A percentile compares a stretch with the other conserved stretches of the same genome.
Evolutionary conservation across 192 early-diverging fungal species (phyloP).

Genomic region (Chytriomyces hyalinus): DNA sequence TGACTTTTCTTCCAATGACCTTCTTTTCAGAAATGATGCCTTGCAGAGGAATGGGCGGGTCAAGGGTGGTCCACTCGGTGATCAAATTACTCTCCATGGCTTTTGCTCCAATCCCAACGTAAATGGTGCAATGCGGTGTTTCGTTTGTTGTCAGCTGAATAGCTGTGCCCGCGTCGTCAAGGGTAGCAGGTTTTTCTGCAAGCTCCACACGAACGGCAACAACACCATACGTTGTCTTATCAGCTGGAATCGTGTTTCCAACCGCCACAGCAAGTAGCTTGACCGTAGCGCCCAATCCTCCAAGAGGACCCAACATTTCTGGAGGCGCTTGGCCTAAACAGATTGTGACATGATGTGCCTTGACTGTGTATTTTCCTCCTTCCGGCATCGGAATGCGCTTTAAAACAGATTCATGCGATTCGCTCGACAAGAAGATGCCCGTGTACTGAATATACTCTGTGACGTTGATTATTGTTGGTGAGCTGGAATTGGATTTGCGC

Average conservation of each 20-base stretch:
- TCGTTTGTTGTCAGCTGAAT: constrained; percentile 35
- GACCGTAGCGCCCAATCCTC: constrained; percentile 40
- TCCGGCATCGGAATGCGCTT: constrained; percentile 4
- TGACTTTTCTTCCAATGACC: constrained; percentile 37
- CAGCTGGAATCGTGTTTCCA: constrained; percentile 5
- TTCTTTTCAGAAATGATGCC: constrained; percentile 41
- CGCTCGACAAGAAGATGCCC: constrained; percentile 37
- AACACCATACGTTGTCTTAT: constrained; percentile 22
- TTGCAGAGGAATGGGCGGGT: constrained; percentile 28
- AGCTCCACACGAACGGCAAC: constrained; percentile 45
- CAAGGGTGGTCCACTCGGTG: constrained; percentile 41
- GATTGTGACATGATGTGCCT: constrained; percentile 51
- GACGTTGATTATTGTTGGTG: constrained; percentile 43
- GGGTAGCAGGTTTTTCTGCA: neutral
- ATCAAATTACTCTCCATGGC: constrained; percentile 44
- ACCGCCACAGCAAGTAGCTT: constrained; percentile 28
- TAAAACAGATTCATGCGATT: constrained; percentile 14
- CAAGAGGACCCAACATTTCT: constrained; percentile 36
- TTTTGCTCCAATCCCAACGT: constrained; percentile 27
- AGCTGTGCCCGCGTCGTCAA: neutral
- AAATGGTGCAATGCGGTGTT: constrained; percentile 51
- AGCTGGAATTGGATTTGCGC: constrained; percentile 39
- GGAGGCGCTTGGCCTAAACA: constrained; percentile 35
- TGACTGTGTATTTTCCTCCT: constrained; percentile 19
- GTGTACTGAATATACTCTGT: constrained; percentile 46